These are phyloP conservation scores for Acanthamoeba royreba DNA, from an alignment of 208 protist species.

Conservation along the genomic window DNA sequence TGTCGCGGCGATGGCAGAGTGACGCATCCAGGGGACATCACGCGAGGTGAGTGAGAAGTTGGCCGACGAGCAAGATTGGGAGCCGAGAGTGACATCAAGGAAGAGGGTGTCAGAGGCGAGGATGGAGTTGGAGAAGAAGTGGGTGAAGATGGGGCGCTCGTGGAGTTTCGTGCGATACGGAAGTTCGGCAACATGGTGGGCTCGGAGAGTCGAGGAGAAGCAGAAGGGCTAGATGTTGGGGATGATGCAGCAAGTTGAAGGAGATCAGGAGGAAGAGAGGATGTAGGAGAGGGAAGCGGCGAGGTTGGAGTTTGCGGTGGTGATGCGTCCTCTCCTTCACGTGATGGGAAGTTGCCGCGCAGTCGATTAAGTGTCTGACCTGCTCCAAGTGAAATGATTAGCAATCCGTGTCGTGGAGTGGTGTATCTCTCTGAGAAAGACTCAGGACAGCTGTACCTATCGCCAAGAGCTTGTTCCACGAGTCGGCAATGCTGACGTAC, in stretches of 20 bases:
- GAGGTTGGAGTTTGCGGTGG: background rate
- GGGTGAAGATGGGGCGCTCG: background rate
- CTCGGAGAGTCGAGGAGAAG: no score
- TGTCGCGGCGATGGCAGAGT: background rate
- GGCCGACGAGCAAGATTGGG: background rate
- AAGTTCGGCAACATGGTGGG: no score
- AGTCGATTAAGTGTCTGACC: background rate
- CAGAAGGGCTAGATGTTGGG: no score
- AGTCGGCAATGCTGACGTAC: background rate
- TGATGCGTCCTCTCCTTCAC: background rate
- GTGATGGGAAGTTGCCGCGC: background rate
- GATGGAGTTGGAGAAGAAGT: background rate
- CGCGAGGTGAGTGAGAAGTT: background rate
- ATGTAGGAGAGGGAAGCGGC: background rate
- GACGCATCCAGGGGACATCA: background rate
- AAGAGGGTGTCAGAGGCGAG: background rate
- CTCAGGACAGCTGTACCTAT: background rate
- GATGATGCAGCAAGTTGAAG: no score
- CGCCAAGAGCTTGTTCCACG: conserved; percentile 16
- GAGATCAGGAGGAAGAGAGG: no score
- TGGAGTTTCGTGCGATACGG: no score
- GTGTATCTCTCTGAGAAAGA: background rate
- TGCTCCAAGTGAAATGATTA: background rate
- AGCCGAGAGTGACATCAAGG: no score
- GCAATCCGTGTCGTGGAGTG: background rate